Base-by-base conservation (phyloP, 805 yeast species). In the Schwanniomyces yamadae region DNA sequence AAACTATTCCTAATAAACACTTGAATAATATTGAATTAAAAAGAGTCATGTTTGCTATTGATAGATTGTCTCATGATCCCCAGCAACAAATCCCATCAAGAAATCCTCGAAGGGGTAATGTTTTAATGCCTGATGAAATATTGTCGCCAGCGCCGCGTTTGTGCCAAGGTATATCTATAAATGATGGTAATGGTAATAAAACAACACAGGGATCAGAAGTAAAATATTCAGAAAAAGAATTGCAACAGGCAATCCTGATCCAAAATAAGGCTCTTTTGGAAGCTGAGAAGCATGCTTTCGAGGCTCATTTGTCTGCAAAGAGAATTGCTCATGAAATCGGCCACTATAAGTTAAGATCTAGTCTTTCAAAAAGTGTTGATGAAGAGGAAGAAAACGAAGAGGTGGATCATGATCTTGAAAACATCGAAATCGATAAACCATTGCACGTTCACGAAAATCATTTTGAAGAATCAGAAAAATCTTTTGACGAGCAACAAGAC, bases 21-120 rank as follows among this genome's bases (percentile, higher is more conserved):
- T 44, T 63, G 10, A 49, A 67, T 54, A 46, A 43, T 5, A 48
- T 62, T 5, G 54, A 59, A 11, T 63, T 85, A 54, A 72, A 76
- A 44, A 67, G 90, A 42, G 95, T 88, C 4, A 73, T 79, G 0
- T 90, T 90, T 59, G 88, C 93, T 0, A 71, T 87, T 4, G 84
- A 84, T 33, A 78, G 82, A 34, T 75, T 88, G 42, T 71, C 70
- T 0, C 70, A 69, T 42, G 96, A 90, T 57, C 97, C 97, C 2
- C 82, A 77, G 46, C 82, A 77, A 48, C 82, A 77, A 49, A 76
- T 77, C 33, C 82, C 82, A 0, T 73, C 80, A 1, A 55, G 82
- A 36, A 57, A 71, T 23, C 82, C 82, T 0, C 63, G 60, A 32
- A 70, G 61, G 35, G 82, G 82, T 4, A 71, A 76, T 44, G 80